Base-by-base conservation (phyloP, 2,329 filamentous ascomycete species). In the Aspergillus carbonarius region DNA sequence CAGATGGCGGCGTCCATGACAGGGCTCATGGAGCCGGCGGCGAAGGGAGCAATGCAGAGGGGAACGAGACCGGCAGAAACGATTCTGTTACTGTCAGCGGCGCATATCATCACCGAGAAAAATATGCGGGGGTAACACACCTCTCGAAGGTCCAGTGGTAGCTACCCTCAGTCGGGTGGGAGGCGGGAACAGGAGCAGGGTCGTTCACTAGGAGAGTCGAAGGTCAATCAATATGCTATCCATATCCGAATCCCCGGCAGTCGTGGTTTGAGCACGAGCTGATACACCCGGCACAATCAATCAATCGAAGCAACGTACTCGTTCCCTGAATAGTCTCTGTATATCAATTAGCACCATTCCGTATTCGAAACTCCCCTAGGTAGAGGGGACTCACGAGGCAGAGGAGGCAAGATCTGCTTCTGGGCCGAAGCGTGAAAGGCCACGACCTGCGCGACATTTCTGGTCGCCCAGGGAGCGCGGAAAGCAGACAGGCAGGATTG, bases 131-230 rank as follows among this genome's bases (percentile, higher is more conserved):
- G n/a, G 25, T 35, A 69, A 69, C 69, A 58, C 73, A 86, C 84
- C 87, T 82, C 83, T 99, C 95, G 72, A 96, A 96, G 60, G 90
- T 91, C 95, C 95, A 99, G 85, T 99, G 95, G 83, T 98, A 99
- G 78, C 90, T 96, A 69, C 95, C 95, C 80, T 99, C 91, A 57
- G 87, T 82, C 42, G 93, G 87, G 68, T 84, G 86, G 54, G 91
- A 79, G 20, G 85, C 74, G 47, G 92, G 93, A 23, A 96, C 78
- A 39, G 85, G 86, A 32, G 85, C 90, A 57, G 95, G 86, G 72
- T 98, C 93, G 80, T 99, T 99, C 74, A 93, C 92, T 89, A 58
- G 3, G 34, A 10, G 8, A 32, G 30, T 32, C 9, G 5, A 6
- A 27, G 8, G 9, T 32, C 30, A 32, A 32, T 32, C 2, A 27